Evolutionary conservation across 805 yeast species (phyloP).

Genomic region (Pichia nakasei): DNA sequence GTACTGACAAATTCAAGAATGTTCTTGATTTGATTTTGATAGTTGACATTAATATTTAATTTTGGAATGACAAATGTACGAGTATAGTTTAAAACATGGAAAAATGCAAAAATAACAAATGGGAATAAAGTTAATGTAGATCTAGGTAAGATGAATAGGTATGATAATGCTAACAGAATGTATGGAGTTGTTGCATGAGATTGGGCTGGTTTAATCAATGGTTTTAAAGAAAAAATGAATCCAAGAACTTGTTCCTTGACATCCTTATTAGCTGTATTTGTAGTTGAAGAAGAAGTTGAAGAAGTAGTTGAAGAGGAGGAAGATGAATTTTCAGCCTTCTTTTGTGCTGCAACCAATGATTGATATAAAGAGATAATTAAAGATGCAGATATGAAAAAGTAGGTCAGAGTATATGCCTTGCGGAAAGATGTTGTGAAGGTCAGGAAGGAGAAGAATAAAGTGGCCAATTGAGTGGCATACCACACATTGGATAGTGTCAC

Average conservation of each 20-base stretch:
- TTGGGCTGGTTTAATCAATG: constrained; percentile 7
- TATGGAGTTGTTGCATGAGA: constrained; percentile 38
- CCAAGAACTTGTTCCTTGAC: background rate
- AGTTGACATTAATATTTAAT: constrained; percentile 25
- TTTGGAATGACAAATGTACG: constrained; percentile 62
- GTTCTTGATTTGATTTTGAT: constrained; percentile 8
- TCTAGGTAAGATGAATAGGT: constrained; percentile 50
- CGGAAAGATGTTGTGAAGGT: constrained; percentile 26
- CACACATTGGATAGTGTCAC: constrained; percentile 29
- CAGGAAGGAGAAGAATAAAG: constrained; percentile 32
- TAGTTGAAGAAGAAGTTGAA: constrained; percentile 34
- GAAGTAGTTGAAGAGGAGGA: constrained; percentile 13
- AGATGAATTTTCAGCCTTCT: constrained; percentile 18
- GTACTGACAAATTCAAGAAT: constrained; percentile 37
- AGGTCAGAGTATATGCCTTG: constrained; percentile 49
- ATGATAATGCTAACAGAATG: constrained; percentile 44
- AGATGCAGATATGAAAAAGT: constrained; percentile 57
- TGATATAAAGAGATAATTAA: constrained; percentile 73
- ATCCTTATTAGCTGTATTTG: constrained; percentile 7
- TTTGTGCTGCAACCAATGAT: constrained; percentile 26
- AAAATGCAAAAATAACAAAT: constrained; percentile 65
- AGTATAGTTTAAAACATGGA: constrained; percentile 71
- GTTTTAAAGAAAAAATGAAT: constrained; percentile 1
- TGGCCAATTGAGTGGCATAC: constrained; percentile 47
- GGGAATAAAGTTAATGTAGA: constrained; percentile 60